Evolutionary conservation across 352 stramenopile species (phyloP), one percentile per base, ranked within the genome.

Genomic region (Stephanocyclus meneghinianus): DNA sequence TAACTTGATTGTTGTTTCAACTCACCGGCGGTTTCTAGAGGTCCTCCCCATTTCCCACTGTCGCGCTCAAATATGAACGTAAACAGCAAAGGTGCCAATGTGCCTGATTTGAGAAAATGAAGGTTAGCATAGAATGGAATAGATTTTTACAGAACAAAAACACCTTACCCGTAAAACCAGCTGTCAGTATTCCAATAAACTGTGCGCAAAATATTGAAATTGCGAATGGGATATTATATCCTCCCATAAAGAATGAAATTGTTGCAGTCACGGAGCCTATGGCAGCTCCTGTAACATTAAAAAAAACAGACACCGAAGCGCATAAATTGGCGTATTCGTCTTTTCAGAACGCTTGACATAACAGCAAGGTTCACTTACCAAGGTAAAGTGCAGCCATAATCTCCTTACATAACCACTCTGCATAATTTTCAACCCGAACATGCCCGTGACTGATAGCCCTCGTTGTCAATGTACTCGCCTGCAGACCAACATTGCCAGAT

Each of bases 401-500:
- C 40, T 91, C 86, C 55, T 78, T 80, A 1, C 72, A 5, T 6
- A 91, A 40, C 86, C 86, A 91, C 9, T 15, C 51, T 0, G 5
- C 44, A 56, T 76, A 90, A n/a, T 76, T 81, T 3, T 84, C 60
- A n/a, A 59, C 50, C 13, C 51, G 81, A 13, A 91, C 71, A 1
- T 85, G 76, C 21, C n/a, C 42, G 65, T 87, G 70, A 26, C 64
- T 71, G 56, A 91, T 84, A 32, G 81, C 78, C 55, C 76, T 47
- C 11, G 78, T 85, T 13, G 83, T 90, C 10, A 87, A 59, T 15
- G 70, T 81, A 73, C 76, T 89, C 3, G 86, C 66, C 63, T 91
- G 86, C 55, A 91, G 65, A 1, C 78, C 84, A 42, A 86, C 77
- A 62, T 89, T 90, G 4, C 86, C 86, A n/a, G 83, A 90, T 21